Conservation (phyloP, 2,329 filamentous ascomycete genomes). For the Tolypocladium album region DNA sequence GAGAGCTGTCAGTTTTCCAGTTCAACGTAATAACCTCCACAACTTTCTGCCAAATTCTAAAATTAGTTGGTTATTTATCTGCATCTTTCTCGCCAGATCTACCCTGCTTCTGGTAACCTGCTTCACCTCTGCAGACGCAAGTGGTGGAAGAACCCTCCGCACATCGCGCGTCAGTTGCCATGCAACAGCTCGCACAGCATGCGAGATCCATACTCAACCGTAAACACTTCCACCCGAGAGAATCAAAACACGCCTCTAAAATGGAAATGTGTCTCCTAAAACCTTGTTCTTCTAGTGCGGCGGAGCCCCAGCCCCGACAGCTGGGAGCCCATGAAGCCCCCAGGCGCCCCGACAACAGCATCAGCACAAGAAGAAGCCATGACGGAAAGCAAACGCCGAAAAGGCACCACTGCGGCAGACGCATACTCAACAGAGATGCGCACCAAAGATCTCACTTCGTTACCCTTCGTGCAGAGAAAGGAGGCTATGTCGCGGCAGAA, state of each 20-base stretch:
- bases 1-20: neutral
- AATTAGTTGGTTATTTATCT: too few species aligned
- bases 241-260: neutral
- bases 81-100: neutral
- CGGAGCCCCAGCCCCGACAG: neutral
- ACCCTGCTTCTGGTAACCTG: too few species aligned
- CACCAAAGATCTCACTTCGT: neutral
- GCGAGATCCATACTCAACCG: neutral
- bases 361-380: neutral
- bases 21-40: neutral
- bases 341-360: too few species aligned
- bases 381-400: neutral
- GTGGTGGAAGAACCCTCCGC: neutral
- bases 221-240: neutral
- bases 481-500: neutral
- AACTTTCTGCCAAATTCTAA: neutral
- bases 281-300: neutral
- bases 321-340: neutral
- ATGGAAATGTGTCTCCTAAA: neutral
- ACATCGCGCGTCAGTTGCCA: neutral
- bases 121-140: neutral
- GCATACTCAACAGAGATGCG: neutral
- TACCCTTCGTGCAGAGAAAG: neutral
- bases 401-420: too few species aligned
- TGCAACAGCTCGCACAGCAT: neutral